Conservation (phyloP, 2,329 filamentous ascomycete species). For the Fusarium armeniacum region DNA sequence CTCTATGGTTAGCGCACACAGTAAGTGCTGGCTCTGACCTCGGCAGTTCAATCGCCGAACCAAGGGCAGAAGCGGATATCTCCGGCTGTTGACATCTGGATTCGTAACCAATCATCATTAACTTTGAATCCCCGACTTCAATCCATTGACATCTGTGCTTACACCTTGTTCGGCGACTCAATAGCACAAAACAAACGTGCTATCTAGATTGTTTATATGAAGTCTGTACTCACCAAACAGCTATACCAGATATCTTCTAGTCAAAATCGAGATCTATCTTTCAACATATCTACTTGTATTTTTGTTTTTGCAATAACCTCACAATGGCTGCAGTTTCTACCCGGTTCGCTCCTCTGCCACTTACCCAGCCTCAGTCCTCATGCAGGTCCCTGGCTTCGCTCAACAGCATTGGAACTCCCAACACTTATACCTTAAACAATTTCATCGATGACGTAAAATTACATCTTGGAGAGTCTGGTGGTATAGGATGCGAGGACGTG, state of each 20-base stretch:
- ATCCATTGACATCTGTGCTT: background rate
- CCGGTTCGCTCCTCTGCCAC: conserved; percentile 9
- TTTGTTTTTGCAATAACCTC: background rate
- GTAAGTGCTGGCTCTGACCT: background rate
- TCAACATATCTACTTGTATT: accelerated
- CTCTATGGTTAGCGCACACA: background rate
- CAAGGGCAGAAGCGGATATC: background rate
- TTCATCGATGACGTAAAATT: background rate
- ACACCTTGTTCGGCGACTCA: background rate
- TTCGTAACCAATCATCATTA: background rate
- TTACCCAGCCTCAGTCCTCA: conserved; percentile 1
- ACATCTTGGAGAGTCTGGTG: conserved; percentile 6
- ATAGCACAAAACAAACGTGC: background rate
- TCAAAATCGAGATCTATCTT: background rate
- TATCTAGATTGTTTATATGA: background rate
- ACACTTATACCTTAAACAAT: background rate
- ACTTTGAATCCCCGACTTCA: background rate
- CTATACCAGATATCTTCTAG: background rate
- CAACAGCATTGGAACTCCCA: background rate
- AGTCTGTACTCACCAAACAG: background rate
- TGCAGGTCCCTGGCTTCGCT: background rate
- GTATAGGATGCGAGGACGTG: conserved; percentile 19
- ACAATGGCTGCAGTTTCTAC: conserved; percentile 24
- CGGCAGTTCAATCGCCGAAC: conserved; percentile 16
- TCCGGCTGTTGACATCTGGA: background rate